Base-by-base conservation (phyloP, 1,284 basidiomycete genomes). In the Cutaneotrichosporon sp. region DNA sequence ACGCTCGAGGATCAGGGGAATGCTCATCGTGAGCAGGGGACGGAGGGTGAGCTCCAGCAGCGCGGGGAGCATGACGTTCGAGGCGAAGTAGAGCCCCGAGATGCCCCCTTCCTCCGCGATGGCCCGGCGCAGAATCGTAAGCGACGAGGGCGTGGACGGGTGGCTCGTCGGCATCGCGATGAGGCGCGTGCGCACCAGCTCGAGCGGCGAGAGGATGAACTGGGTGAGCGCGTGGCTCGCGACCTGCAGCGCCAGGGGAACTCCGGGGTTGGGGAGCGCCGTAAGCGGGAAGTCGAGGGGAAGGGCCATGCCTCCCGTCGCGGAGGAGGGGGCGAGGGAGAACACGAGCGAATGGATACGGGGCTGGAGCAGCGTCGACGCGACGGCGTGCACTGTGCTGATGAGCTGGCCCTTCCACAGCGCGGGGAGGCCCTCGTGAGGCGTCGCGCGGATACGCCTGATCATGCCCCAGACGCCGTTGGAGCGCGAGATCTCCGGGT, bases 381-480 rank as follows among this genome's bases (percentile, higher is more conserved):
- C 74, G 22, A 75, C 58, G 18, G 69, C 74, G 54, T 79, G 75
- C 24, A 75, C 62, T 10, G 76, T 75, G 6, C 75, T 73, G 36
- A 78, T 60, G 20, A 78, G 75, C 66, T 79, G 78, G 87, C 92
- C 91, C 84, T 97, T 97, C 91, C 92, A 97, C 14, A 97, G 79
- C 0, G 88, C 87, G 7, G 91, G 79, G 85, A 91, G 91, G 2
- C 94, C 94, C 79, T 97, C 94, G 8, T 86, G 84, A 67, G 88
- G 85, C 81, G 93, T 95, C 42, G 87, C 83, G 1, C 87, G 87
- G 38, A 97, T 82, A 25, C 89, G 87, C 70, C 91, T 90, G 72
- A 98, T 95, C 95, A 98, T 98, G 33, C 89, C 90, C 92, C 91
- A 97, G 2, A 95, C 90, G 27, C 93, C 92, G 66, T 90, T 82